Percentiles rank a stretch among this genome's conserved stretches.
phyloP scores from a whole-genome alignment of 169 alveolate species.

The Eimeria zaria region DNA sequence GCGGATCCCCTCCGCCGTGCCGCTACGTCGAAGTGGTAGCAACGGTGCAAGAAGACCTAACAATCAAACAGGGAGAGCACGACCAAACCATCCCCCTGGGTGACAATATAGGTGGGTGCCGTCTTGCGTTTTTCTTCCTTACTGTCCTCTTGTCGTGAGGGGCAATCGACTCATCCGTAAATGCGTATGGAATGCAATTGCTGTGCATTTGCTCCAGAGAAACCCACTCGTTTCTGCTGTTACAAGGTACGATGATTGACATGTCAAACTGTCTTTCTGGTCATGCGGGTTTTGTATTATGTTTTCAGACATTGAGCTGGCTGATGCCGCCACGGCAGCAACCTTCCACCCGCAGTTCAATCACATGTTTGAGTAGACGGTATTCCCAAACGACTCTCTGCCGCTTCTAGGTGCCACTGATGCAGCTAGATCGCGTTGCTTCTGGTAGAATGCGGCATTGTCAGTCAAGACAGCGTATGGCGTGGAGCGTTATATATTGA shows the following conservation, averaged over 20 bases:
- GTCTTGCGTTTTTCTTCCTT: background rate
- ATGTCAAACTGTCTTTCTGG: background rate
- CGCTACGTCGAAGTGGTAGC: slow-evolving; percentile 74
- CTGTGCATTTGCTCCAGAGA: background rate
- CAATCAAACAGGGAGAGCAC: slow-evolving; percentile 36
- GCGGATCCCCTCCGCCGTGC: slow-evolving; percentile 50
- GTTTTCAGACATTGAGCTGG: slow-evolving; percentile 53
- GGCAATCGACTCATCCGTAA: background rate
- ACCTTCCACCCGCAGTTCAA: slow-evolving; percentile 75
- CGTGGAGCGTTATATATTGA: background rate
- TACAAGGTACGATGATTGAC: too few relatives aligned
- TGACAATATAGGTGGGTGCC: slow-evolving; percentile 47
- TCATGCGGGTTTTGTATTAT: background rate
- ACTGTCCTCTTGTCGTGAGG: background rate
- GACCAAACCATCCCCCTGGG: slow-evolving; percentile 59
- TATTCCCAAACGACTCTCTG: background rate
- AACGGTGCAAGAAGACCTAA: slow-evolving; percentile 68
- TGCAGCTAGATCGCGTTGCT: background rate
- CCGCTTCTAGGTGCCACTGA: too few relatives aligned
- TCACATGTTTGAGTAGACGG: slow-evolving; percentile 28
- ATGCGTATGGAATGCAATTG: background rate
- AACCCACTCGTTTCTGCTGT: too few relatives aligned
- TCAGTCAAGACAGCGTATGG: background rate
- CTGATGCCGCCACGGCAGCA: slow-evolving; percentile 69
- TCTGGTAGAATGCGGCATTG: background rate